Evolutionary conservation across 2,329 filamentous ascomycete genomes (phyloP).

Genomic region (Graphiopsis chlorocephala): DNA sequence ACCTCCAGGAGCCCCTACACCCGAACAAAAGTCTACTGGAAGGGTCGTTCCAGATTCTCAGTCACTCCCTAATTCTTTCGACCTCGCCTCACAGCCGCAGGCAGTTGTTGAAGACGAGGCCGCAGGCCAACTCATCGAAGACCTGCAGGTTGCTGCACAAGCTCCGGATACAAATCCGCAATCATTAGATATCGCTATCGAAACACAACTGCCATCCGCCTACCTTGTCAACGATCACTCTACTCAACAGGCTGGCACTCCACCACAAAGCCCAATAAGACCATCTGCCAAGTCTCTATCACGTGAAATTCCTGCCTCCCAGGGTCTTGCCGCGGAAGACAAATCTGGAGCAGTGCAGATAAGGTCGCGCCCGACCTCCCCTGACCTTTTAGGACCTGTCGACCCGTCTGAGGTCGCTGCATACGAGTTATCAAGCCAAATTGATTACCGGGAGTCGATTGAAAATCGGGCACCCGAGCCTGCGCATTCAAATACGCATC

Average conservation of each 20-base stretch:
- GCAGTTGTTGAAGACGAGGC: not conserved
- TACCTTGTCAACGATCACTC: not conserved
- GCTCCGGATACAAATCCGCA: not conserved
- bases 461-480: not conserved
- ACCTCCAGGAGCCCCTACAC: not conserved
- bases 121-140: not conserved
- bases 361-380: not conserved
- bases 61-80: conserved; percentile 8
- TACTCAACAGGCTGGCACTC: not conserved
- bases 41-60: conserved; percentile 22
- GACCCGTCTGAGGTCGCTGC: not conserved
- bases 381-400: not conserved
- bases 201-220: not conserved
- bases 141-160: not conserved
- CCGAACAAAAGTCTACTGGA: not conserved
- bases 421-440: not conserved
- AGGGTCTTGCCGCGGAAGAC: not conserved
- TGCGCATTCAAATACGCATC: not conserved
- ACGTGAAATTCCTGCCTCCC: not conserved
- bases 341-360: not conserved
- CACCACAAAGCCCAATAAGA: not conserved
- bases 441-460: not conserved
- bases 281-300: not conserved
- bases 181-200: not conserved
- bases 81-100: not conserved